Evolutionary conservation across 2,329 filamentous ascomycete species (phyloP).

Genomic region (Sporothrix pseudoabietina): DNA sequence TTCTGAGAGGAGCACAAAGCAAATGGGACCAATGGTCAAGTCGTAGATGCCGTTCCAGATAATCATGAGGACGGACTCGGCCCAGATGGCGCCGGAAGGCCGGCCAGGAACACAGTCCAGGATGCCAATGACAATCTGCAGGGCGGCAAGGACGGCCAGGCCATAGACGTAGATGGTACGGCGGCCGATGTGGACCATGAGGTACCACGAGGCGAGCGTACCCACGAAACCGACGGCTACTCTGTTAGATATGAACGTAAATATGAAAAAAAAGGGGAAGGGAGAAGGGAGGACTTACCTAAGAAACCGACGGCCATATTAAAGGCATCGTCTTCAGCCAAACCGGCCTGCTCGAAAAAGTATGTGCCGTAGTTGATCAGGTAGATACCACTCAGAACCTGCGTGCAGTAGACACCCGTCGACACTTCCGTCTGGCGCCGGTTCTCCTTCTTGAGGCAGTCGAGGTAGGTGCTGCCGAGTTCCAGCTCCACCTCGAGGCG

Average conservation of each 20-base stretch:
- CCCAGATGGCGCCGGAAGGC: constrained; percentile 45
- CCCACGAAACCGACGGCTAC: constrained; percentile 53
- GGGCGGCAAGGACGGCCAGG: constrained; percentile 47
- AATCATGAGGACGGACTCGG: constrained; percentile 54
- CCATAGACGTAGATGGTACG: constrained; percentile 54
- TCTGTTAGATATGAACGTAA: neutral
- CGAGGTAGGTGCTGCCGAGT: constrained; percentile 53
- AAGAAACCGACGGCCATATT: constrained; percentile 57
- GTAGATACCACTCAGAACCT: constrained; percentile 65
- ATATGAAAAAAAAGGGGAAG: neutral
- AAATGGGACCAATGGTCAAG: constrained; percentile 52
- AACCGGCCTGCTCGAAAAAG: constrained; percentile 60
- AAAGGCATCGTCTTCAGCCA: constrained; percentile 50
- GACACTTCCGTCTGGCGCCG: constrained; percentile 57
- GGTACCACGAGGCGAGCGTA: constrained; percentile 57
- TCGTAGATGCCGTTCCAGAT: constrained; percentile 57
- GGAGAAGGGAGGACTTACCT: constrained; percentile 38
- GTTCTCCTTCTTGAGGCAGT: constrained; percentile 55
- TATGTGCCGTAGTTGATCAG: constrained; percentile 67
- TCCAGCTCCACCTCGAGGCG: constrained; percentile 57
- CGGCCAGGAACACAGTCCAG: constrained; percentile 49
- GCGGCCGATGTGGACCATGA: constrained; percentile 54
- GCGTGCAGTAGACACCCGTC: constrained; percentile 64
- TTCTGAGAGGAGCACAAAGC: constrained; percentile 60
- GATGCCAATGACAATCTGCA: constrained; percentile 53